Evolutionary conservation across 768 basidiomycete species (phyloP), one percentile per base, ranked within the genome.

Genomic region (Fomitopsis serialis): DNA sequence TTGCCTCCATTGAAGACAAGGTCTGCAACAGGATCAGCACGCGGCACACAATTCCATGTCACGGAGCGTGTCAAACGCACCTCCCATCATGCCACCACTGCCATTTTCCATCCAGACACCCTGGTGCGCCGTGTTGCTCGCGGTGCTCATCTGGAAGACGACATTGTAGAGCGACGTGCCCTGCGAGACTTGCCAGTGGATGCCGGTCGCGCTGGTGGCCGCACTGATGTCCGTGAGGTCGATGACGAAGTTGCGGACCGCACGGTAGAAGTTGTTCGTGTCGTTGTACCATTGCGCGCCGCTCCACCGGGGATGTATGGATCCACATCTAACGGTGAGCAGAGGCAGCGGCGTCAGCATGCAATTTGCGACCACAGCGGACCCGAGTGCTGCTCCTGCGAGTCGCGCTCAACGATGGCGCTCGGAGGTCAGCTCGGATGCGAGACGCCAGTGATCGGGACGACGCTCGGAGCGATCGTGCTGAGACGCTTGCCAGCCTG

Each of bases 101-200:
- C 88, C 87, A 55, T 85, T 86, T 65, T 89, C 89, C 87, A 90
- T 90, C 70, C 73, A 89, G 36, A 91, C 79, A 13, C 86, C 87
- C 75, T 85, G 81, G 58, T 91, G 89, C 8, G 76, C 77, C 6
- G 80, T 88, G 51, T 80, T 75, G 24, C 76, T 57, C 8, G 73
- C 81, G 19, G 77, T 77, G 15, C 84, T 87, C 86, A 90, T 85
- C 53, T 85, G 67, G 50, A 90, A 76, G 17, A 80, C 76, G 55
- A 92, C 79, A 64, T 91, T 89, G 56, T 83, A 74, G 47, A 92
- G 67, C 0, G 85, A 87, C 0, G 89, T 91, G 12, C 84, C 76
- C 65, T 92, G 89, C 0, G 89, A 80, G 24, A 90, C 84, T 69
- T 92, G 89, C 89, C 89, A 92, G 62, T 92, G 89, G 32, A 92